Percentiles rank a stretch among this genome's conserved stretches.
Evolutionary conservation across 345 rosid genomes (phyloP).

Genomic region (Hevea brasiliensis): DNA sequence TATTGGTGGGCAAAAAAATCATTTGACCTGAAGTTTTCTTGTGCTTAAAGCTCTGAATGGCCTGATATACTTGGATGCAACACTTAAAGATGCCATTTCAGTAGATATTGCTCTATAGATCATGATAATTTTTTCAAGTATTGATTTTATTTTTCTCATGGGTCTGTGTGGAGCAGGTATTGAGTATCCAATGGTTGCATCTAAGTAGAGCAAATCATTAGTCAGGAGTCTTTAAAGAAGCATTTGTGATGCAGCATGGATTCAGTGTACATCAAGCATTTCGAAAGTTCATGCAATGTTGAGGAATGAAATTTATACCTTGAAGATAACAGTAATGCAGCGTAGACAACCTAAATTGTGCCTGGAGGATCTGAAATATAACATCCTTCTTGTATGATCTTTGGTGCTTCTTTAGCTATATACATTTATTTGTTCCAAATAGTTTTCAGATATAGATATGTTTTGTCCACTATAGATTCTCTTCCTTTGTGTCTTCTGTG

Average conservation of each 20-base stretch:
- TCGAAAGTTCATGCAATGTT: neutral
- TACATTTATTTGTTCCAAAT: neutral
- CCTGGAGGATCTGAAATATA: constrained; percentile 2
- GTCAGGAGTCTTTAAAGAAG: neutral
- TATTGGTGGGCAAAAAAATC: neutral
- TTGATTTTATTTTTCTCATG: neutral
- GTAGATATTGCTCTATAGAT: neutral
- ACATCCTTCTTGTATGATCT: constrained; percentile 2
- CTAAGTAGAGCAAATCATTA: neutral
- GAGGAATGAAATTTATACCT: constrained; percentile 1
- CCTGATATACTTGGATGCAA: no score
- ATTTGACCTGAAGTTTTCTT: neutral
- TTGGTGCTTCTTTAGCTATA: constrained; percentile 2
- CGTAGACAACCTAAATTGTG: neutral
- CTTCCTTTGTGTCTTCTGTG: no score
- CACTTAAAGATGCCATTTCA: no score
- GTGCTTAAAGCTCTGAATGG: no score
- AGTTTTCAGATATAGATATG: neutral
- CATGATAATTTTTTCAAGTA: neutral
- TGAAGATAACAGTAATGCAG: neutral
- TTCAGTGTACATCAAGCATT: neutral
- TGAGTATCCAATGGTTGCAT: neutral
- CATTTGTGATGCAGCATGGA: neutral
- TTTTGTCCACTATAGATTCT: no score
- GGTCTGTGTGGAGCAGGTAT: neutral